Evolutionary conservation across 1,284 basidiomycete genomes (phyloP), one percentile per base, ranked within the genome.

Genomic region (Volvariella surrecta): DNA sequence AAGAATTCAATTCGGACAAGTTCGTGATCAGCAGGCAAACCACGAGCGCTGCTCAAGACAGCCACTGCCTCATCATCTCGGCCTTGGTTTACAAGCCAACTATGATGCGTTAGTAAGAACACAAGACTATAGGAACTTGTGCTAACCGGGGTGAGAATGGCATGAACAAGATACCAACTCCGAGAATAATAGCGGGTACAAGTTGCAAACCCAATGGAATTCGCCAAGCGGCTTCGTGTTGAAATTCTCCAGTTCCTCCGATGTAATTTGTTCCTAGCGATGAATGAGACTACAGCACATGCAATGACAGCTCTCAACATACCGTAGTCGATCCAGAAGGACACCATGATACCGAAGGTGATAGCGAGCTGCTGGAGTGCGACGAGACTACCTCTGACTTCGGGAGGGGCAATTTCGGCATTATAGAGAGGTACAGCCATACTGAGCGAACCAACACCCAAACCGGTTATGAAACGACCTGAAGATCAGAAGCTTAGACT

Each of bases 281-380:
- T 17, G 43, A 32, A 17, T 16, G 15, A 24, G 7, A 10, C 24
- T 28, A 39, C 16, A 31, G 39, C 19, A 18, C 13, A 10, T 39
- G 30, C n/a, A 16, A 42, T 20, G 21, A 19, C 30, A 34, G 17
- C 15, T 18, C 41, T 28, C 42, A 6, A 16, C 52, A 42, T 52
- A 55, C 69, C 81, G 49, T 74, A 83, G 54, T 81, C 82, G 52
- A 87, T 85, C 84, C 85, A 89, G 68, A 86, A 89, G n/a, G 79
- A 82, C 20, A 72, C 43, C 68, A 71, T 67, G 46, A 71, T 83
- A 20, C 81, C 80, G 52, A 83, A 83, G 1, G 83, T 83, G 56
- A 89, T 89, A 3, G 82, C 79, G 9, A 89, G 68, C 55, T 90
- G 88, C 57, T 90, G 87, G 10, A 91, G 72, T 2, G 84, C 84